A percentile compares a stretch with the other conserved stretches of the same genome.
Evolutionary conservation across 2,329 filamentous ascomycete genomes (phyloP).

Genomic region (Xylariales sp.): DNA sequence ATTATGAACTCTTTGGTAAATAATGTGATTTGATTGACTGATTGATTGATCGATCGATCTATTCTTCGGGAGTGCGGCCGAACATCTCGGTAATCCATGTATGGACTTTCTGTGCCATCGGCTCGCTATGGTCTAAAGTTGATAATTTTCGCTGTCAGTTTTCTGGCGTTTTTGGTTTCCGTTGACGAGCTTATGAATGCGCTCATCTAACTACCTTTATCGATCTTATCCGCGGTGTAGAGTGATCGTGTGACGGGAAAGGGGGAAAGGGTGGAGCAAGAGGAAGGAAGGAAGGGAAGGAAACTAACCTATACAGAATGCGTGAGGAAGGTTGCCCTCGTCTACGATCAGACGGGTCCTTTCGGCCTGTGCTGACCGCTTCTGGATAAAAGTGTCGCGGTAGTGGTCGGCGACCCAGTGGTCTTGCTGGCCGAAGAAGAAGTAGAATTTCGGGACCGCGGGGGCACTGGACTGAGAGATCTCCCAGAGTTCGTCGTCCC

Average conservation of each 20-base stretch:
- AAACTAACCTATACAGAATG: slow-evolving; percentile 67
- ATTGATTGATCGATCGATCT: no score
- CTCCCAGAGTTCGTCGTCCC: slow-evolving; percentile 71
- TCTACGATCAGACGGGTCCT: slow-evolving; percentile 65
- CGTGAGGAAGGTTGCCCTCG: slow-evolving; percentile 67
- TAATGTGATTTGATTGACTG: no score
- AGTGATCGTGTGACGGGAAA: background rate
- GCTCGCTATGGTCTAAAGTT: slow-evolving; percentile 58
- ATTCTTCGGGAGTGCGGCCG: background rate
- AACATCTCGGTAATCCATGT: slow-evolving; percentile 66
- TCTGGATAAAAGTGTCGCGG: slow-evolving; percentile 66
- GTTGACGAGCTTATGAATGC: background rate
- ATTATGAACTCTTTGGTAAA: no score
- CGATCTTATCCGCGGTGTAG: background rate
- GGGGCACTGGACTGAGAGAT: slow-evolving; percentile 46
- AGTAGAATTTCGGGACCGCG: slow-evolving; percentile 62
- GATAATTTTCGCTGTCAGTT: background rate
- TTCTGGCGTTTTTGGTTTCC: no score
- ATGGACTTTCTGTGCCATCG: slow-evolving; percentile 60
- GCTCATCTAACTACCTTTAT: background rate
- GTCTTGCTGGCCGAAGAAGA: slow-evolving; percentile 70
- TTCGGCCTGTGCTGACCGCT: slow-evolving; percentile 51
- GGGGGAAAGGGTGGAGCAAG: background rate
- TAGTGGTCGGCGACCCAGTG: slow-evolving; percentile 70
- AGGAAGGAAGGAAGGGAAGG: background rate